Evolutionary conservation across 2,329 filamentous ascomycete species (phyloP).

Genomic region (Pleoardoris graminearum): DNA sequence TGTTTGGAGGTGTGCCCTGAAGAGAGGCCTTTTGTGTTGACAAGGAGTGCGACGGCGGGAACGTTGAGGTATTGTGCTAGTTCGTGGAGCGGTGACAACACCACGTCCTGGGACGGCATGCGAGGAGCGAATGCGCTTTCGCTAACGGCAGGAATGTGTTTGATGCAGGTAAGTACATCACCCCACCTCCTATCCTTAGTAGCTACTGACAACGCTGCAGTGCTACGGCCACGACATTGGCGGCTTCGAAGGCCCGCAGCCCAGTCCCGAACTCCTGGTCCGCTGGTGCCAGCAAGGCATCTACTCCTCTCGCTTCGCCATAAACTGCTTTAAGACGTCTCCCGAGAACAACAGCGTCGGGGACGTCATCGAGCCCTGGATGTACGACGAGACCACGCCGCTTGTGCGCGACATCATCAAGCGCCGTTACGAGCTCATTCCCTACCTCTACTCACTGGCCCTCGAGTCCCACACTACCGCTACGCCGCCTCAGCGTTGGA

Average conservation of each 20-base stretch:
- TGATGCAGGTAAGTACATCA: constrained; percentile 59
- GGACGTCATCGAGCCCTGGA: constrained; percentile 77
- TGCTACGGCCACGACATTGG: constrained; percentile 76
- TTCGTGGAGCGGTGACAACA: constrained; percentile 75
- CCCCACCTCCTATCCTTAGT: neutral
- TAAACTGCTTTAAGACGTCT: constrained; percentile 78
- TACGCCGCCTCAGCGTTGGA: constrained; percentile 69
- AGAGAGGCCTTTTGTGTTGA: constrained; percentile 68
- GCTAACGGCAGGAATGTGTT: constrained; percentile 67
- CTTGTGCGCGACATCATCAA: constrained; percentile 68
- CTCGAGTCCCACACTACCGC: constrained; percentile 65
- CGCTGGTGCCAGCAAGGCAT: constrained; percentile 74
- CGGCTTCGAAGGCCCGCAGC: constrained; percentile 74
- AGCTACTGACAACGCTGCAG: constrained; percentile 26
- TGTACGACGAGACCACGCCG: constrained; percentile 69
- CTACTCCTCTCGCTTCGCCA: constrained; percentile 71
- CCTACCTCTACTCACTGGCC: constrained; percentile 69
- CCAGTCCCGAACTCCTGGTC: constrained; percentile 69
- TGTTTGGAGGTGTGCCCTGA: constrained; percentile 62
- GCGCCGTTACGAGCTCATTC: constrained; percentile 71
- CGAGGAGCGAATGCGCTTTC: constrained; percentile 71
- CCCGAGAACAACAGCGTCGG: constrained; percentile 67
- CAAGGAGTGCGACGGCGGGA: constrained; percentile 70
- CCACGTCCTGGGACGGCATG: constrained; percentile 74
- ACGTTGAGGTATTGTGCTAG: constrained; percentile 72